Percentiles rank a stretch among this genome's conserved stretches.
These are phyloP conservation scores for Colletotrichum agaves DNA, from an alignment of 2,329 filamentous ascomycete genomes.

Conservation along the genomic window DNA sequence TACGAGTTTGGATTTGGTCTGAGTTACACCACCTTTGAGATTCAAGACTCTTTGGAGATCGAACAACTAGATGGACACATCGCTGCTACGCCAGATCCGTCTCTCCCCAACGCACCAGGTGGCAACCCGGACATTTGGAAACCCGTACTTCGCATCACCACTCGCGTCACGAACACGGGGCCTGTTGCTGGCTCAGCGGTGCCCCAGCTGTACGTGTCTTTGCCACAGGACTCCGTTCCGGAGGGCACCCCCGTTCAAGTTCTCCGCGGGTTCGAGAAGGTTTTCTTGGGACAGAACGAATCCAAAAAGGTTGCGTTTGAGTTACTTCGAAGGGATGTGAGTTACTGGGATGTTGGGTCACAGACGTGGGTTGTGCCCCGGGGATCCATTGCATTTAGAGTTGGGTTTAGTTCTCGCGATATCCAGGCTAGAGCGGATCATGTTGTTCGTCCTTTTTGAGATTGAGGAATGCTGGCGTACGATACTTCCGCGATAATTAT, in stretches of 20 bases:
- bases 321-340: conserved; percentile 70
- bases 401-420: conserved; percentile 45
- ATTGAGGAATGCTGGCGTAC: background rate
- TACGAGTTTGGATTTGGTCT: conserved; percentile 75
- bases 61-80: conserved; percentile 43
- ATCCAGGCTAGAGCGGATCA: conserved; percentile 14
- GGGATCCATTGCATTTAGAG: conserved; percentile 53
- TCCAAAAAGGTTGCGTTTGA: conserved; percentile 60
- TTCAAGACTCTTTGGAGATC: conserved; percentile 58
- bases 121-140: conserved; percentile 59
- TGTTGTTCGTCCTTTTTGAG: background rate
- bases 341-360: conserved; percentile 69
- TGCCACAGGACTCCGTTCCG: conserved; percentile 44
- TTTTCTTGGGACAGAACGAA: conserved; percentile 61
- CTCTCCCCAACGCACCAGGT: conserved; percentile 52
- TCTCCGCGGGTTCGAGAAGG: conserved; percentile 73
- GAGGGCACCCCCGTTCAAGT: conserved; percentile 61
- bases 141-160: conserved; percentile 61
- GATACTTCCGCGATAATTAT: background rate
- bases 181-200: conserved; percentile 70
- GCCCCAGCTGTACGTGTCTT: conserved; percentile 67
- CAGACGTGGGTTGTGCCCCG: conserved; percentile 69
- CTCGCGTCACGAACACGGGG: conserved; percentile 74
- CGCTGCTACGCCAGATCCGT: conserved; percentile 52
- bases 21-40: conserved; percentile 72